phyloP scores from a whole-genome alignment of 2,329 filamentous ascomycete genomes.

The Colletotrichum limetticola region DNA sequence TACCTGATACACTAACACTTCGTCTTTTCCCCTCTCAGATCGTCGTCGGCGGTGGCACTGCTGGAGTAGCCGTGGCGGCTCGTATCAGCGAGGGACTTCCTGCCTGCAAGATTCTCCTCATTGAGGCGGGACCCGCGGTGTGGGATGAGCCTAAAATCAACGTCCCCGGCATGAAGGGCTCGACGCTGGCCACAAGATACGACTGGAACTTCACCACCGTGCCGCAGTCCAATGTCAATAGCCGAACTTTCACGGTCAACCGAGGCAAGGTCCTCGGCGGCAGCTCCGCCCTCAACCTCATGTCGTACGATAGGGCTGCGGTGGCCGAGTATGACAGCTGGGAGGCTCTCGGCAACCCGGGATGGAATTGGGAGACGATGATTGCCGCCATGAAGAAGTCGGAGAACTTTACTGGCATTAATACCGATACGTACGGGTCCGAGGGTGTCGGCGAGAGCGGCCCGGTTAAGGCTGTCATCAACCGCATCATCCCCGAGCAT shows the following conservation, averaged over 20 bases:
- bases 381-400: constrained; percentile 44
- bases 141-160: constrained; percentile 41
- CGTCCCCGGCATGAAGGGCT: constrained; percentile 41
- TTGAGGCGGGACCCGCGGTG: constrained; percentile 44
- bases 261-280: constrained; percentile 59
- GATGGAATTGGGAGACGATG: constrained; percentile 51
- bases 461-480: constrained; percentile 45
- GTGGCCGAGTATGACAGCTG: constrained; percentile 46
- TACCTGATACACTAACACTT: constrained; percentile 3
- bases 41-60: constrained; percentile 48
- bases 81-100: constrained; percentile 39
- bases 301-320: constrained; percentile 47
- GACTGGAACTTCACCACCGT: constrained; percentile 54
- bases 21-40: constrained; percentile 32
- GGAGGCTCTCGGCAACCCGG: constrained; percentile 46
- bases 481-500: constrained; percentile 54
- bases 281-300: constrained; percentile 56
- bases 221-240: constrained; percentile 50
- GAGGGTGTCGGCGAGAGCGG: constrained; percentile 38
- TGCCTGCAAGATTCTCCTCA: constrained; percentile 40
- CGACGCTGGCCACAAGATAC: constrained; percentile 38
- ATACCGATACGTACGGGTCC: constrained; percentile 33
- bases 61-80: constrained; percentile 45
- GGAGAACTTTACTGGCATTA: constrained; percentile 42
- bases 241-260: constrained; percentile 49